Conservation (phyloP, 2,329 filamentous ascomycete species). For the Aspergillus fumigatus region DNA sequence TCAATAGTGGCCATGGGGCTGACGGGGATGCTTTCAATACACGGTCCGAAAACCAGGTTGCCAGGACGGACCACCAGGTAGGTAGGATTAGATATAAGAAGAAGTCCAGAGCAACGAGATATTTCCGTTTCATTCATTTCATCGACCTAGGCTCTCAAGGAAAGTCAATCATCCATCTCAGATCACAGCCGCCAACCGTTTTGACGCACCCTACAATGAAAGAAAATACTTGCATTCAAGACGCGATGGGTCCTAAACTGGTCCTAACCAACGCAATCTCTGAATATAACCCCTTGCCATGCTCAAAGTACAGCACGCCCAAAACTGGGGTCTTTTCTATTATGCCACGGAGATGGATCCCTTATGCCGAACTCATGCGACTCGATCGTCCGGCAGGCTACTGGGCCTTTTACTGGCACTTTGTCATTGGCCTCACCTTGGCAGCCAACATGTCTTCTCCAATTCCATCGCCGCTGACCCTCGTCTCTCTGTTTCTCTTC, state of each 20-base stretch:
- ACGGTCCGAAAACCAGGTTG: too few relatives aligned
- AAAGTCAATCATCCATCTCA: too few relatives aligned
- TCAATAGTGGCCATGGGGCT: background rate
- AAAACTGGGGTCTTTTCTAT: background rate
- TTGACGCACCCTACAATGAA: background rate
- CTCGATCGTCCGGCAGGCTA: slow-evolving; percentile 77
- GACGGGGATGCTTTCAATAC: too few relatives aligned
- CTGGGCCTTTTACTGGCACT: slow-evolving; percentile 82
- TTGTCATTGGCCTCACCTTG: slow-evolving; percentile 76
- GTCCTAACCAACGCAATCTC: background rate
- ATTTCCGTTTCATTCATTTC: background rate
- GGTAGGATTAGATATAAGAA: background rate
- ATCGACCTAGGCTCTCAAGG: background rate
- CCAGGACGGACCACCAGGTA: too few relatives aligned
- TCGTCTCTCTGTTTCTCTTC: slow-evolving; percentile 45
- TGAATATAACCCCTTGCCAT: background rate
- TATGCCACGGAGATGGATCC: slow-evolving; percentile 1
- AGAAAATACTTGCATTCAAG: too few relatives aligned
- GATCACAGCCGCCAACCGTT: background rate
- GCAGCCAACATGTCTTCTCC: slow-evolving; percentile 54
- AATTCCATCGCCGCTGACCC: slow-evolving; percentile 56
- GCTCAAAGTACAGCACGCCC: background rate
- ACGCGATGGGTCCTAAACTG: background rate
- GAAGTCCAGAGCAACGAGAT: background rate
- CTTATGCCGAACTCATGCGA: slow-evolving; percentile 47